These are phyloP conservation scores for Neurospora sp. DNA, from an alignment of 2,329 filamentous ascomycete genomes.

Conservation along the genomic window DNA sequence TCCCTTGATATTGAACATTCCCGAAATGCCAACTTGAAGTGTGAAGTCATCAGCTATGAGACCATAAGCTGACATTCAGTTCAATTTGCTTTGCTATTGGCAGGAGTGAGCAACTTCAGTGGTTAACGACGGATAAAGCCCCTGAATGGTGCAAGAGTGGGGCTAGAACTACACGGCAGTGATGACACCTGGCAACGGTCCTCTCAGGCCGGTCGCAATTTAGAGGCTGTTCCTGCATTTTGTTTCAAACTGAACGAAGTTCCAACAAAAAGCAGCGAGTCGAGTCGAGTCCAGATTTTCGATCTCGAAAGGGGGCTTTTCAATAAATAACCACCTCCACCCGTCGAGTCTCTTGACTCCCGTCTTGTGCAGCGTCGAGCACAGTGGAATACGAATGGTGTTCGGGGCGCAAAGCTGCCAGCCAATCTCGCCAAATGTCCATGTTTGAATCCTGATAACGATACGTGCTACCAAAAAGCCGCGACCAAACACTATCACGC, in stretches of 20 bases:
- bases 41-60: not conserved
- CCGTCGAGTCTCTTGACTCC: not conserved
- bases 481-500: not conserved
- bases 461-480: not conserved
- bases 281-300: not conserved
- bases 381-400: not conserved
- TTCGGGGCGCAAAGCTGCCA: not conserved
- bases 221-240: not conserved
- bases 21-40: no score
- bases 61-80: not conserved
- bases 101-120: not conserved
- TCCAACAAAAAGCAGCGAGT: not conserved
- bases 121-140: not conserved
- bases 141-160: not conserved
- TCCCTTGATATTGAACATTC: no score
- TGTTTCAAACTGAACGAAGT: not conserved
- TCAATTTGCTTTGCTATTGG: not conserved
- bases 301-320: not conserved
- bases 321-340: not conserved
- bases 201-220: not conserved
- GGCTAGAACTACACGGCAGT: not conserved
- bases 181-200: not conserved
- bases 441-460: not conserved
- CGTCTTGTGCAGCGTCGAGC: not conserved
- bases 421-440: not conserved